Conservation (phyloP, 1,139 yeast species). For the Suhomyces bolitotheri region DNA sequence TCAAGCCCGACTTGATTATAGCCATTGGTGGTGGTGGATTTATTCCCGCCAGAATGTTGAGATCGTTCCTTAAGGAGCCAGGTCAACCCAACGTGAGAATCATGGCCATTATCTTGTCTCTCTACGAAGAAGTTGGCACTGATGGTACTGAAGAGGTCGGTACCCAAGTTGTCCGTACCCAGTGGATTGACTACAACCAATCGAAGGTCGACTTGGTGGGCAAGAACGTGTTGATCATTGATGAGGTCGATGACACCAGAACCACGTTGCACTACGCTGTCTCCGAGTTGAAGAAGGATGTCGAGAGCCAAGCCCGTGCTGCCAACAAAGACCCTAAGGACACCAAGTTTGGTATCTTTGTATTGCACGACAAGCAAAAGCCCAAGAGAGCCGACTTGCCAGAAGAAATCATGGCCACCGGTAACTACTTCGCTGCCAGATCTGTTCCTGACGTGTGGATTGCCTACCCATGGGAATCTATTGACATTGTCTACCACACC, state of each 20-base stretch:
- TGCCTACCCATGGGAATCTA: constrained; percentile 97
- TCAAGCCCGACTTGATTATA: constrained; percentile 80
- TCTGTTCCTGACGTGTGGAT: constrained; percentile 93
- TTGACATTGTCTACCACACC: constrained; percentile 87
- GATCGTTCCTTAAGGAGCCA: constrained; percentile 84
- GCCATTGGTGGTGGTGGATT: constrained; percentile 96
- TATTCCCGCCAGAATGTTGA: constrained; percentile 91
- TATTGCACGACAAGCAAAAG: constrained; percentile 89
- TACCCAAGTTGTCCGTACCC: constrained; percentile 86
- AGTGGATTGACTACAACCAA: constrained; percentile 88
- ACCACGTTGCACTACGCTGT: constrained; percentile 92
- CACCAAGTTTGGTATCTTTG: constrained; percentile 86
- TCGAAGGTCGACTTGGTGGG: constrained; percentile 59
- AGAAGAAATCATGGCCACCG: constrained; percentile 58
- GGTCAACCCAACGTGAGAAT: constrained; percentile 89
- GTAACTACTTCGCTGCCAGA: constrained; percentile 87
- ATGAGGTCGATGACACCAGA: constrained; percentile 95
- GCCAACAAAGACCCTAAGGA: constrained; percentile 33
- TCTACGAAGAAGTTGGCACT: constrained; percentile 76
- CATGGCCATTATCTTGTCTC: constrained; percentile 88
- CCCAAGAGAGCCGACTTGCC: constrained; percentile 82
- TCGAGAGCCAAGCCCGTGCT: constrained; percentile 38
- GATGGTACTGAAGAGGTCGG: constrained; percentile 71
- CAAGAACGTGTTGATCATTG: constrained; percentile 80
- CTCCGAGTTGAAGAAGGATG: constrained; percentile 82